phyloP scores from a whole-genome alignment of 2,329 filamentous ascomycete species.

The Botrytis porri region DNA sequence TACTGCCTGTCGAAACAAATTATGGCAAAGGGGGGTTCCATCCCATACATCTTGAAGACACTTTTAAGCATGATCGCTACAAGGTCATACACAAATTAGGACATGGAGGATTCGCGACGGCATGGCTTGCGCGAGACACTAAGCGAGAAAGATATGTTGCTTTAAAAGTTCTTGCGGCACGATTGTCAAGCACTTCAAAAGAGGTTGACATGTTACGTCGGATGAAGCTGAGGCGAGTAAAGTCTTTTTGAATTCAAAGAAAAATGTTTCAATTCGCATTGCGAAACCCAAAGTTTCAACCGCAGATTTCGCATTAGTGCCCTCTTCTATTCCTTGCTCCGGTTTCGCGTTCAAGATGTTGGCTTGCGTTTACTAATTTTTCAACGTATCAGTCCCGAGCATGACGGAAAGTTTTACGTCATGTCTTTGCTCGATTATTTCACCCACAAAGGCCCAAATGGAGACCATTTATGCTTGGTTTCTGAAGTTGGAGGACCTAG shows the following conservation, averaged over 20 bases:
- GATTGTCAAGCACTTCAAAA: slow-evolving; percentile 21
- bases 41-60: slow-evolving; percentile 44
- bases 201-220: slow-evolving; percentile 26
- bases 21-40: slow-evolving; percentile 43
- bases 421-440: slow-evolving; percentile 31
- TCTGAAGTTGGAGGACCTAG: slow-evolving; percentile 27
- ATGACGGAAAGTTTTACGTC: slow-evolving; percentile 22
- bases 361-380: neutral
- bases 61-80: slow-evolving; percentile 45
- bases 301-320: neutral
- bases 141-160: slow-evolving; percentile 25
- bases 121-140: slow-evolving; percentile 44
- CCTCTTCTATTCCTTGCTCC: neutral
- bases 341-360: neutral
- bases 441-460: slow-evolving; percentile 43
- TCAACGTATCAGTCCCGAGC: neutral
- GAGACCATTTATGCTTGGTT: slow-evolving; percentile 45
- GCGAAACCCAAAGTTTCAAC: neutral
- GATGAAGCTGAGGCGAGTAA: slow-evolving; percentile 14
- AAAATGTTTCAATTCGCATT: neutral
- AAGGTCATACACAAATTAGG: slow-evolving; percentile 46
- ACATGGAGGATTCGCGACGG: slow-evolving; percentile 45
- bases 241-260: neutral
- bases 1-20: slow-evolving; percentile 12
- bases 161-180: slow-evolving; percentile 26